Base-by-base conservation (phyloP, 495 filamentous ascomycete species). In the Annulohypoxylon stygium region DNA sequence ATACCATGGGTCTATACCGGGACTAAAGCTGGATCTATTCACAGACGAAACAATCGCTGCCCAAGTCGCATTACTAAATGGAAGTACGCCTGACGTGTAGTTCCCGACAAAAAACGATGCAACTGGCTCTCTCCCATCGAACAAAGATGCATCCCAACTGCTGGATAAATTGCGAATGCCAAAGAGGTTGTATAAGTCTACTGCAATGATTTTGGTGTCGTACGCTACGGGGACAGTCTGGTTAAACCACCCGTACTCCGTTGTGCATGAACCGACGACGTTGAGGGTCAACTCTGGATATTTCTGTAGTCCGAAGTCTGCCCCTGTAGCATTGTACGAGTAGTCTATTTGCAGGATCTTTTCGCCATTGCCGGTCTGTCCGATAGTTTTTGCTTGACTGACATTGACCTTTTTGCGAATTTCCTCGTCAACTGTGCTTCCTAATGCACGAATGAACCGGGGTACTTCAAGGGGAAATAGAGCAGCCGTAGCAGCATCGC, bases 221-320 rank as follows among this genome's bases (percentile, higher is more conserved):
- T 59, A 51, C n/a, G 23, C 6, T 8, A 41, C 6, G 16, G 48
- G 6, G 14, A 5, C 41, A 39, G 53, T 60, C 9, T 8, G 54
- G 37, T 16, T 65, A 25, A 67, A 67, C 73, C 70, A 78, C 2
- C 36, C 26, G 54, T 83, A 83, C 5, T 83, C 80, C 12, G 80
- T 83, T 11, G 63, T 30, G 68, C 81, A 83, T 1, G 81, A 80
- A 47, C 81, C 81, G 2, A 30, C 55, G 50, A 83, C 77, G 5
- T 67, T 74, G 23, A 83, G 73, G 8, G 43, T 67, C 26, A 83
- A 75, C 7, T 55, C 74, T 2, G 80, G 76, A 34, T 51, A 73
- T 26, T 73, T 62, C 51, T 82, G 81, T 18, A 83, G 60, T 1
- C 81, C 81, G 34, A 83, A 71, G 63, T 83, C 81, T 16, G 65